A percentile compares a stretch with the other conserved stretches of the same genome.
These are phyloP conservation scores for Polytrichum commune DNA, from an alignment of 225 moss, liverwort and hornwort genomes.

Conservation along the genomic window DNA sequence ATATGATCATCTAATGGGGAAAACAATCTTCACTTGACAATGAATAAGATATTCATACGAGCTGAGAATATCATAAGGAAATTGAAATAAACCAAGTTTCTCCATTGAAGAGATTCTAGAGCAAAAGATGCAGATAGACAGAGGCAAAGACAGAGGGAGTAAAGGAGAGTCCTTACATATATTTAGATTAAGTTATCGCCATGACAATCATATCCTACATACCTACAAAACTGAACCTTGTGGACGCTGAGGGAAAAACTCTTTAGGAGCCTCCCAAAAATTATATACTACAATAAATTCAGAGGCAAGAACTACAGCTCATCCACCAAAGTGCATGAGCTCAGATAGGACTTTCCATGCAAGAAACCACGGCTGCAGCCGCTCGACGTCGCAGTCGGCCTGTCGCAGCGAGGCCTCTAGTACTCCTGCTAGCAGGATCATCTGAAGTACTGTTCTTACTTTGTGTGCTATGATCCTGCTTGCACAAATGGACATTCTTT, in stretches of 20 bases:
- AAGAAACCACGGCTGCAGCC: slow-evolving; percentile 2
- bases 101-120: too few species aligned
- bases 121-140: too few species aligned
- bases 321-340: background rate
- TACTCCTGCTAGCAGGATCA: background rate
- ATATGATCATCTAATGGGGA: too few species aligned
- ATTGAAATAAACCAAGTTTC: too few species aligned
- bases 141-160: too few species aligned
- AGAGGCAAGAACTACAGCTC: background rate
- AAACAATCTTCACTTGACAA: too few species aligned
- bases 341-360: background rate
- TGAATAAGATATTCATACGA: too few species aligned
- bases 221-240: slow-evolving; percentile 6
- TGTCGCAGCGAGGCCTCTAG: background rate
- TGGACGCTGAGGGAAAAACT: background rate
- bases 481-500: slow-evolving; percentile 2
- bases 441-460: background rate
- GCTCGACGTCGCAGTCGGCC: slow-evolving; percentile 4
- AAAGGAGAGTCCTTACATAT: too few species aligned
- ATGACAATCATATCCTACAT: background rate
- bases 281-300: slow-evolving; percentile 3
- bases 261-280: background rate
- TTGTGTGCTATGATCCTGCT: background rate
- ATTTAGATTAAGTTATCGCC: background rate
- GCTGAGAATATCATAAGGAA: too few species aligned